A percentile compares a stretch with the other conserved stretches of the same genome.
phyloP scores from a whole-genome alignment of 345 rosid genomes.

The Eucalyptus grandis region DNA sequence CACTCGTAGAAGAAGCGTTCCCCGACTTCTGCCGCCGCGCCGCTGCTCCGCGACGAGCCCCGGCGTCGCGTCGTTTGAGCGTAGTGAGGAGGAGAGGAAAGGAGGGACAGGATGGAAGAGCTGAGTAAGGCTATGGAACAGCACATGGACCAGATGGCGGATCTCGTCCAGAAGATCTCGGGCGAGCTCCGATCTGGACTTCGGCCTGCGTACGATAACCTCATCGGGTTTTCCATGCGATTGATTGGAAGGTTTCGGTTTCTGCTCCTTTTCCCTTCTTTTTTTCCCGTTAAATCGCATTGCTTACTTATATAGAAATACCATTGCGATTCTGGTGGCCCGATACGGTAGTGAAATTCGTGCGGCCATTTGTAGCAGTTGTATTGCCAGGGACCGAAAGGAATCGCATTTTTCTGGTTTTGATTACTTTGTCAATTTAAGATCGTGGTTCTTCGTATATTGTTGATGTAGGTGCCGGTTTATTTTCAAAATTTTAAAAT shows the following conservation, averaged over 20 bases:
- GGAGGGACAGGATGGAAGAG: constrained; percentile 40
- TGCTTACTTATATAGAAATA: neutral
- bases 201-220: constrained; percentile 66
- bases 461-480: neutral
- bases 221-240: constrained; percentile 86
- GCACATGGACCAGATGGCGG: constrained; percentile 71
- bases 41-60: neutral
- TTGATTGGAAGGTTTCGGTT: constrained; percentile 76
- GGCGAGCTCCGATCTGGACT: constrained; percentile 70
- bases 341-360: neutral
- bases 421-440: neutral
- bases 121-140: constrained; percentile 60
- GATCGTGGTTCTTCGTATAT: neutral
- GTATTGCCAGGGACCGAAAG: neutral
- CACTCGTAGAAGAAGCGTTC: neutral
- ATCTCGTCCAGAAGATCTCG: constrained; percentile 78
- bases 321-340: neutral
- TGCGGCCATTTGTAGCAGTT: neutral
- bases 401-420: neutral
- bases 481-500: neutral
- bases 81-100: neutral
- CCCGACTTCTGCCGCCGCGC: neutral
- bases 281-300: no score
- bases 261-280: neutral
- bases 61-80: neutral